A percentile compares a stretch with the other conserved stretches of the same genome.
Conservation (phyloP, 352 stramenopile genomes). For the Phytophthora cactorum region DNA sequence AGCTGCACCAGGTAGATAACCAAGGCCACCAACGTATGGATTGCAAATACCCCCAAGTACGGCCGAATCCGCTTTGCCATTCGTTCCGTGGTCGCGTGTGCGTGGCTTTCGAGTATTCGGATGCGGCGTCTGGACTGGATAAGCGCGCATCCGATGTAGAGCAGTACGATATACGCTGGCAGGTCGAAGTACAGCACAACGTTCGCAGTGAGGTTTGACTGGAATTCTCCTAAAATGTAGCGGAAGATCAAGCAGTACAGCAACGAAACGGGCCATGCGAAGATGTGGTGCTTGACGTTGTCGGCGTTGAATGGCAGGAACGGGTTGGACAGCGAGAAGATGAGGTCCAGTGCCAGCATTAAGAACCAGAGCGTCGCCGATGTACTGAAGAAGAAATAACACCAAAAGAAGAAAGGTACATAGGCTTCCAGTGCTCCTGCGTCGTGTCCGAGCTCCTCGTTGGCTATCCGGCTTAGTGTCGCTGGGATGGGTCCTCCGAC, state of each 20-base stretch:
- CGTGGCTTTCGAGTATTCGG: slow-evolving; percentile 74
- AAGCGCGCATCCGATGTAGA: slow-evolving; percentile 70
- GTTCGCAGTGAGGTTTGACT: slow-evolving; percentile 37
- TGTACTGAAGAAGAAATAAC: slow-evolving; percentile 84
- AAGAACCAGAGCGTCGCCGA: slow-evolving; percentile 84
- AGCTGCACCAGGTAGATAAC: slow-evolving; percentile 63
- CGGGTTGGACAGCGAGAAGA: slow-evolving; percentile 88
- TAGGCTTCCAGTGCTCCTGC: slow-evolving; percentile 47
- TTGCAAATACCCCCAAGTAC: slow-evolving; percentile 72
- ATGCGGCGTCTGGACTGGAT: slow-evolving; percentile 74
- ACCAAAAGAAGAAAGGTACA: slow-evolving; percentile 84
- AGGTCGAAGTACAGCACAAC: slow-evolving; percentile 76
- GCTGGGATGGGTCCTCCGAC: slow-evolving; percentile 33
- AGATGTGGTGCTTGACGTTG: slow-evolving; percentile 85
- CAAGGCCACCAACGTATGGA: slow-evolving; percentile 56
- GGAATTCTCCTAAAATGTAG: slow-evolving; percentile 51
- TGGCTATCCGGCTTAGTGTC: slow-evolving; percentile 71
- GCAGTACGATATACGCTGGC: slow-evolving; percentile 65
- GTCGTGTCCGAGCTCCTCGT: slow-evolving; percentile 49
- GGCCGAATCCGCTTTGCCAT: slow-evolving; percentile 89
- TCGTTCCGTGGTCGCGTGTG: slow-evolving; percentile 73
- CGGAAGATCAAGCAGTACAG: slow-evolving; percentile 77
- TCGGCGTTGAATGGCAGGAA: slow-evolving; percentile 89
- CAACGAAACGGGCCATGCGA: slow-evolving; percentile 74
- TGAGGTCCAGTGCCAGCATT: slow-evolving; percentile 86